phyloP scores from a whole-genome alignment of 352 stramenopile genomes.

The Bremia lactucae region DNA sequence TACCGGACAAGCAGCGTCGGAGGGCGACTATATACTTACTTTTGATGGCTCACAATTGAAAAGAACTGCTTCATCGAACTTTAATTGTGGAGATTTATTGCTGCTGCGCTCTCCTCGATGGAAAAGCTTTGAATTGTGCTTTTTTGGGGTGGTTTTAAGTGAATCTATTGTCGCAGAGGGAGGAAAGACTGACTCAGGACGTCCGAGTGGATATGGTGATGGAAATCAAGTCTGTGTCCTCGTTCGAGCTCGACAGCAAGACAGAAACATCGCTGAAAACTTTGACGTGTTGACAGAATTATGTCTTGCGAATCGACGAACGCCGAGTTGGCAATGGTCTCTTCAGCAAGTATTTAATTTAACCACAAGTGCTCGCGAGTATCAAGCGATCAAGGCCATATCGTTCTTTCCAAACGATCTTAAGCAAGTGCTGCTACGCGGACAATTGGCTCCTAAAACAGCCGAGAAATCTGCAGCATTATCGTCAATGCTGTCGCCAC shows the following conservation, averaged over 20 bases:
- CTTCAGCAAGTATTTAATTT: constrained; percentile 64
- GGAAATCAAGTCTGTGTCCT: constrained; percentile 56
- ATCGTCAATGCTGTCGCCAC: constrained; percentile 25
- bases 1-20: constrained; percentile 26
- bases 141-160: constrained; percentile 61
- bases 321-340: constrained; percentile 45
- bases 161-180: constrained; percentile 51
- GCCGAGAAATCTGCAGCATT: constrained; percentile 2
- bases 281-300: constrained; percentile 52
- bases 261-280: constrained; percentile 13
- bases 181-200: constrained; percentile 9
- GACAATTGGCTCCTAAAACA: constrained; percentile 17
- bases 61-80: constrained; percentile 23
- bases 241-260: constrained; percentile 25
- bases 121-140: constrained; percentile 42
- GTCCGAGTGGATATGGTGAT: constrained; percentile 8
- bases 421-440: constrained; percentile 37
- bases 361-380: constrained; percentile 70
- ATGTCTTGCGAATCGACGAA: constrained; percentile 55
- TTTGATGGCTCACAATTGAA: constrained; percentile 26
- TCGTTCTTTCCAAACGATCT: constrained; percentile 39
- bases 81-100: constrained; percentile 54
- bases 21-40: constrained; percentile 52
- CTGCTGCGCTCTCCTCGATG: constrained; percentile 45
- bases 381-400: constrained; percentile 62